Evolutionary conservation across 805 yeast species (phyloP).

Genomic region (Metschnikowia orientalis): DNA sequence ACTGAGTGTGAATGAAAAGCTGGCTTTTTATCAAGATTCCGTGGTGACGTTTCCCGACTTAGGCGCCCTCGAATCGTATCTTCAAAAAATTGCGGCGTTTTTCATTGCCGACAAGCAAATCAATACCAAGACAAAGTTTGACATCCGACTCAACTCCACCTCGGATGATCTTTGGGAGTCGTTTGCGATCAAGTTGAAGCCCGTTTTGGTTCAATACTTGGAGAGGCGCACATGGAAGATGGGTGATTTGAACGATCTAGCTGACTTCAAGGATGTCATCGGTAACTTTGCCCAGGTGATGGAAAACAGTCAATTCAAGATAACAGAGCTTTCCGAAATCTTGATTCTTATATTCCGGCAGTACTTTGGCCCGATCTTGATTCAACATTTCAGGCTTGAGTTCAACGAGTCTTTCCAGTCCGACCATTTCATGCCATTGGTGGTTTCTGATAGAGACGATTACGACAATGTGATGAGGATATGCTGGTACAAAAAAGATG

Average conservation of each 20-base stretch:
- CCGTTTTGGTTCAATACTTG: conserved; percentile 49
- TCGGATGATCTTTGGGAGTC: conserved; percentile 76
- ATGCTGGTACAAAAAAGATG: conserved; percentile 64
- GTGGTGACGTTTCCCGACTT: conserved; percentile 27
- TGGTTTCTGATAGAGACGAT: conserved; percentile 53
- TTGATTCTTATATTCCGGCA: conserved; percentile 53
- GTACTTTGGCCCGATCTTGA: conserved; percentile 53
- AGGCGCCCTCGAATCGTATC: conserved; percentile 46
- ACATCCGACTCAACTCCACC: conserved; percentile 57
- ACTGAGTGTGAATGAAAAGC: conserved; percentile 23
- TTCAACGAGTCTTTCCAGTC: conserved; percentile 62
- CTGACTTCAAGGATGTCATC: conserved; percentile 54
- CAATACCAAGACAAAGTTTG: conserved; percentile 57
- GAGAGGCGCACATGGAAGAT: conserved; percentile 31
- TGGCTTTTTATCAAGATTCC: conserved; percentile 27
- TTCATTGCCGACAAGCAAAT: conserved; percentile 71
- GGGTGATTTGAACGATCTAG: conserved; percentile 41
- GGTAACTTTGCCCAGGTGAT: conserved; percentile 73
- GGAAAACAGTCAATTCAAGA: conserved; percentile 64
- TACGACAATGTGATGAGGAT: conserved; percentile 60
- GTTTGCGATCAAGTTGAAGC: conserved; percentile 52
- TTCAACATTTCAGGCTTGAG: conserved; percentile 52
- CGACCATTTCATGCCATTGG: conserved; percentile 88
- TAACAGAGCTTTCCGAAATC: conserved; percentile 57
- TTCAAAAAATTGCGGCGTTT: conserved; percentile 67